Conservation (phyloP, 1,139 yeast species). For the Scheffersomyces titani region DNA sequence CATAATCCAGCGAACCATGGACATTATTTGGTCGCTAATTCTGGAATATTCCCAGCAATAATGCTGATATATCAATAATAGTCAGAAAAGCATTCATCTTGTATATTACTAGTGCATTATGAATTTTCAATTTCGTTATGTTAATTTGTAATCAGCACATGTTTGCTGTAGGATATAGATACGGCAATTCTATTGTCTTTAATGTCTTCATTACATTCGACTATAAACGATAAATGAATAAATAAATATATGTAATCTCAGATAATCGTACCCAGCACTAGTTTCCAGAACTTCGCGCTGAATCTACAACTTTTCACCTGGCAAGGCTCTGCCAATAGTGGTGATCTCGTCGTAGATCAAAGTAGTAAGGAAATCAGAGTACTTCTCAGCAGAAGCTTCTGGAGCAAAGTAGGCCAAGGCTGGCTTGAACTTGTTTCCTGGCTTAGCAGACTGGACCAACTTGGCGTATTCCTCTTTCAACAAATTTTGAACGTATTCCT, state of each 20-base stretch:
- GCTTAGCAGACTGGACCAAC: conserved; percentile 46
- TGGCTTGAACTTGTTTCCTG: conserved; percentile 61
- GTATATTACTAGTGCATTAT: too few relatives aligned
- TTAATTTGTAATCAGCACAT: too few relatives aligned
- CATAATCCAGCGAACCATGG: too few relatives aligned
- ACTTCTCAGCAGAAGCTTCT: conserved; percentile 64
- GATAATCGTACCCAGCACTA: neutral
- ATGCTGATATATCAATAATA: too few relatives aligned
- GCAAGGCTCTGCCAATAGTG: conserved; percentile 48
- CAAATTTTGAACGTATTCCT: conserved; percentile 54
- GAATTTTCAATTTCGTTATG: too few relatives aligned
- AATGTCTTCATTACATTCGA: neutral
- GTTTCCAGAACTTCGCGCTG: neutral
- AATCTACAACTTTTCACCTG: conserved; percentile 46
- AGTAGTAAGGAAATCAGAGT: conserved; percentile 75
- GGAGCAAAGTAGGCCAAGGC: conserved; percentile 68
- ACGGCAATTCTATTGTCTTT: too few relatives aligned
- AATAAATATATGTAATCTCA: neutral
- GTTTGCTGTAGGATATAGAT: too few relatives aligned
- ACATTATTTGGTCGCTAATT: too few relatives aligned
- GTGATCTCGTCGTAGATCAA: conserved; percentile 43
- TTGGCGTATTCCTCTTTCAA: conserved; percentile 64
- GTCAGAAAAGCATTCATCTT: too few relatives aligned
- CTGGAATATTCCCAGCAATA: too few relatives aligned
- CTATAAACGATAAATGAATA: neutral